Percentiles rank a stretch among this genome's conserved stretches.
phyloP scores from a whole-genome alignment of 1,284 basidiomycete species.

The Hemileia vastatrix region DNA sequence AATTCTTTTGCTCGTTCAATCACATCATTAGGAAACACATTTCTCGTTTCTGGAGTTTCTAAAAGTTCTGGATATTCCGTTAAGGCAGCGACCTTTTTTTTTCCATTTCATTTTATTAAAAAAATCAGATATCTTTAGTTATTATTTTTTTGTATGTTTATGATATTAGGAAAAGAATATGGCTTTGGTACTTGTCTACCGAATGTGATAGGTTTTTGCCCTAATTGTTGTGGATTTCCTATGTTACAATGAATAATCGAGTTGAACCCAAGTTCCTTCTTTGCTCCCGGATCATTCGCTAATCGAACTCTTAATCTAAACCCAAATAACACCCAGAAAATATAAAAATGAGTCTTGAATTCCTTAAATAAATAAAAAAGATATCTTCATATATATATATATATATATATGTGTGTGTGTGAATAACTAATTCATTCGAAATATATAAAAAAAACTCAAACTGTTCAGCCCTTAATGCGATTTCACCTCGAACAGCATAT shows the following conservation, averaged over 20 bases:
- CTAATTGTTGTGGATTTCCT: slow-evolving; percentile 93
- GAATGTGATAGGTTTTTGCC: slow-evolving; percentile 89
- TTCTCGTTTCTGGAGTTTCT: slow-evolving; percentile 57
- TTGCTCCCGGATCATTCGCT: slow-evolving; percentile 32
- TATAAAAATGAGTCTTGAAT: no score
- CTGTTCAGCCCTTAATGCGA: slow-evolving; percentile 85
- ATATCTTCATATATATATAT: no score
- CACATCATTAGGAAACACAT: slow-evolving; percentile 76
- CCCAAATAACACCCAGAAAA: no score
- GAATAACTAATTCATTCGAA: background rate
- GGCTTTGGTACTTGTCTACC: slow-evolving; percentile 63
- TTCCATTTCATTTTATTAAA: no score
- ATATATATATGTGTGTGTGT: no score
- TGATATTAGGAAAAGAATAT: background rate
- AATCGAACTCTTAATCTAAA: slow-evolving; percentile 5
- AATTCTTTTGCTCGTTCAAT: slow-evolving; percentile 71
- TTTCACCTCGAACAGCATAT: slow-evolving; percentile 94
- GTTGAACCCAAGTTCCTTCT: slow-evolving; percentile 62
- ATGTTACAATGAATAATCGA: slow-evolving; percentile 92
- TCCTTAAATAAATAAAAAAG: no score
- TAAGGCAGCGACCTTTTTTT: slow-evolving; percentile 65
- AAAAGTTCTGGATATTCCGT: slow-evolving; percentile 84
- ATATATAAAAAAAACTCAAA: slow-evolving; percentile 45
- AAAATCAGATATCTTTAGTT: no score
- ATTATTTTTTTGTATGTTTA: no score